A percentile compares a stretch with the other conserved stretches of the same genome.
phyloP scores from a whole-genome alignment of 257 asterid genomes.

The Lycium ferocissimum region DNA sequence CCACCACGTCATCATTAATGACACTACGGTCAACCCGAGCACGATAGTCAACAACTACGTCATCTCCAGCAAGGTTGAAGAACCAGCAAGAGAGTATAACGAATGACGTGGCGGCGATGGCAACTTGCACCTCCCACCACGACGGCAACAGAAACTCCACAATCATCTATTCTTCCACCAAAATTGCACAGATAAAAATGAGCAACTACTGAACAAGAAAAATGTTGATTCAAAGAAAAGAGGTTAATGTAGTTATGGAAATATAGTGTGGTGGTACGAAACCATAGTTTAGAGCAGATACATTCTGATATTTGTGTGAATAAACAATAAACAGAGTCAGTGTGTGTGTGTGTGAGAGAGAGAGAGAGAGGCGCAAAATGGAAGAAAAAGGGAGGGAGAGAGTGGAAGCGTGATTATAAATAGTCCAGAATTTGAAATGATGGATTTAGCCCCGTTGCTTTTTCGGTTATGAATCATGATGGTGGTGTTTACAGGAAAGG shows the following conservation, averaged over 20 bases:
- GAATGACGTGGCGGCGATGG: constrained; percentile 72
- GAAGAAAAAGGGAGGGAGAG: neutral
- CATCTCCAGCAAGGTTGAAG: constrained; percentile 51
- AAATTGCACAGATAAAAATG: neutral
- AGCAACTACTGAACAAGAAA: neutral
- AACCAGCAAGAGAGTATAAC: constrained; percentile 62
- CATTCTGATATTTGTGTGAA: neutral
- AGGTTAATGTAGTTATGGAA: neutral
- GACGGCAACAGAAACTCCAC: constrained; percentile 68
- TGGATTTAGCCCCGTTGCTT: neutral
- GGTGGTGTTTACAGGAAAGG: neutral
- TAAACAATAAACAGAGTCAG: neutral
- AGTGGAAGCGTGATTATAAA: constrained; percentile 5
- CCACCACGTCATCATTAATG: constrained; percentile 5
- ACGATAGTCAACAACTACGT: constrained; percentile 48
- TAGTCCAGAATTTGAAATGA: neutral
- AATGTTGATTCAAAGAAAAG: neutral
- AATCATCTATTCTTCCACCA: constrained; percentile 36
- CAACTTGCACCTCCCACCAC: constrained; percentile 88
- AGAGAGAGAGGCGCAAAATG: neutral
- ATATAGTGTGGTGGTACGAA: neutral
- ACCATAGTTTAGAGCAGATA: neutral
- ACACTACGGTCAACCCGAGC: constrained; percentile 43
- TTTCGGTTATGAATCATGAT: neutral
- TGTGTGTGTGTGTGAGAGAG: neutral